Evolutionary conservation across 345 rosid genomes (phyloP).

Genomic region (Erysimum cheiranthoides): DNA sequence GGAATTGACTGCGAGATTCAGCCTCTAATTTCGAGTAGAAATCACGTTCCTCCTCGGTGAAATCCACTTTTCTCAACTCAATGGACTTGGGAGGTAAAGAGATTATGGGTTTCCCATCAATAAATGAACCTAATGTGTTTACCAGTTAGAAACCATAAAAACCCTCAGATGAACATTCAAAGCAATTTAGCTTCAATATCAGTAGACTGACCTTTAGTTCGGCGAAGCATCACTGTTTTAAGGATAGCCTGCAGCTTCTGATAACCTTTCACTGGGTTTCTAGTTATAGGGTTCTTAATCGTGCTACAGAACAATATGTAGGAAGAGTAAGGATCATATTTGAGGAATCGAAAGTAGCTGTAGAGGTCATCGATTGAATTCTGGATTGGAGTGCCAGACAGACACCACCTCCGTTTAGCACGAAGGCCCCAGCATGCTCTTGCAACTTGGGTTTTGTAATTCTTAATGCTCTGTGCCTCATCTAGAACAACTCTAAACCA

Average conservation of each 20-base stretch:
- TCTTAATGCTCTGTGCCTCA: slow-evolving; percentile 98
- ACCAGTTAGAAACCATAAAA: slow-evolving; percentile 37
- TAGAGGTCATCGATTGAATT: slow-evolving; percentile 96
- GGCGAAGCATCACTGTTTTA: slow-evolving; percentile 94
- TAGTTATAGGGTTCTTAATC: slow-evolving; percentile 75
- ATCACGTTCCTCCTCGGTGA: slow-evolving; percentile 79
- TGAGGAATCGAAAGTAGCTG: slow-evolving; percentile 96
- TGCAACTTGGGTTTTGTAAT: slow-evolving; percentile 94
- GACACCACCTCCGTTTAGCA: slow-evolving; percentile 98
- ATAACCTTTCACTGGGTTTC: slow-evolving; percentile 69
- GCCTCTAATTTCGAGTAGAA: slow-evolving; percentile 82
- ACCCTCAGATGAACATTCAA: slow-evolving; percentile 28
- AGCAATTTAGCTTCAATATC: slow-evolving; percentile 14
- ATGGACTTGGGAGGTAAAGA: slow-evolving; percentile 78
- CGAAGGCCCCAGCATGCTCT: slow-evolving; percentile 99
- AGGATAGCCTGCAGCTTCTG: slow-evolving; percentile 82
- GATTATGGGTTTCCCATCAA: slow-evolving; percentile 91
- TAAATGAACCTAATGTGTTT: slow-evolving; percentile 61
- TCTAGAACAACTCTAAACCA: slow-evolving; percentile 98
- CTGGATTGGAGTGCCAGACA: slow-evolving; percentile 98
- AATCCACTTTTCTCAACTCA: slow-evolving; percentile 83
- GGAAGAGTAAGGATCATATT: slow-evolving; percentile 79
- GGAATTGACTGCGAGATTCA: slow-evolving; percentile 85
- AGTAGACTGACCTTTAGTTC: slow-evolving; percentile 79
- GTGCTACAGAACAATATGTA: slow-evolving; percentile 63